phyloP scores from a whole-genome alignment of 371 early-diverging fungal genomes.

The Conidiobolus incongruus region DNA sequence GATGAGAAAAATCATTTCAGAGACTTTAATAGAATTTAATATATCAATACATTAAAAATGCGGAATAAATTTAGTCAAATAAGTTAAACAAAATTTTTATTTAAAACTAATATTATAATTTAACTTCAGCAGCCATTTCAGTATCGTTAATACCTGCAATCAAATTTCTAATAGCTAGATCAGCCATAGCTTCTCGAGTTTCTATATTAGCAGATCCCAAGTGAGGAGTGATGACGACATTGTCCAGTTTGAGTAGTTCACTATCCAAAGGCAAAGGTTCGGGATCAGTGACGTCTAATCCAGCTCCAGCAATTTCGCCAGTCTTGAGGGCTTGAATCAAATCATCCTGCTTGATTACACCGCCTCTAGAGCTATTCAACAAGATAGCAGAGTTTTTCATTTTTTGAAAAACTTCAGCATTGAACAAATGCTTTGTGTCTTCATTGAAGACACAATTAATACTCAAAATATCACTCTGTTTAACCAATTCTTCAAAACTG shows the following conservation, averaged over 20 bases:
- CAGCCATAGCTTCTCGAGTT: conserved; percentile 59
- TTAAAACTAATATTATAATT: no score
- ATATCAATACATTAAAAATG: no score
- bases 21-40: no score
- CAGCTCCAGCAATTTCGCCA: conserved; percentile 37
- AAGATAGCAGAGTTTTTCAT: conserved; percentile 52
- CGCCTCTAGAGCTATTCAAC: conserved; percentile 65
- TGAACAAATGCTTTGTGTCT: conserved; percentile 45
- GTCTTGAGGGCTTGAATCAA: conserved; percentile 40
- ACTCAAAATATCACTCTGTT: conserved; percentile 40
- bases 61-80: no score
- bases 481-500: conserved; percentile 27
- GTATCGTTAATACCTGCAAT: no score
- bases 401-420: conserved; percentile 24
- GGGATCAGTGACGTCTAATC: conserved; percentile 70
- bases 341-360: conserved; percentile 50
- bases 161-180: conserved; percentile 32
- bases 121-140: no score
- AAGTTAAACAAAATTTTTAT: no score
- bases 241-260: conserved; percentile 41
- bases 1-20: no score
- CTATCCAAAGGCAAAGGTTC: conserved; percentile 51
- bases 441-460: conserved; percentile 48
- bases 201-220: conserved; percentile 59
- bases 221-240: conserved; percentile 25